phyloP scores from a whole-genome alignment of 306 rosid genomes.

The Dryas alaskensis region DNA sequence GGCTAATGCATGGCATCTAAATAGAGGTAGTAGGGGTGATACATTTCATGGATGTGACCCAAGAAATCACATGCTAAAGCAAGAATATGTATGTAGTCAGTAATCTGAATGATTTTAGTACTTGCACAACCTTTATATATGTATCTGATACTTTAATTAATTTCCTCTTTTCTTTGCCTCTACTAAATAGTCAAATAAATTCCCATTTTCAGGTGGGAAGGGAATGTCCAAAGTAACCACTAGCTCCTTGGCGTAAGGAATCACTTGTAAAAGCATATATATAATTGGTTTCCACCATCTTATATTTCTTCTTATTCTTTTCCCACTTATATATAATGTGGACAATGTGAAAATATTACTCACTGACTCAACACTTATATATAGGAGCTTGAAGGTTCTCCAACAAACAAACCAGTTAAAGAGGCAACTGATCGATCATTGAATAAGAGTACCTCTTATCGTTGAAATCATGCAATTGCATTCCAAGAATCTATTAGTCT shows the following conservation, averaged over 20 bases:
- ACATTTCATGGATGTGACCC: conserved; percentile 8
- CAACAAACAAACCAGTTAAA: neutral
- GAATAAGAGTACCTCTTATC: neutral
- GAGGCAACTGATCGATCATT: neutral
- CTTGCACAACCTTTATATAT: conserved; percentile 19
- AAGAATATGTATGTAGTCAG: conserved; percentile 11
- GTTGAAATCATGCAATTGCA: neutral
- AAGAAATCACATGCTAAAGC: conserved; percentile 10
- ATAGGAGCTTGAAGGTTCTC: neutral
- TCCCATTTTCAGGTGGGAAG: conserved; percentile 23
- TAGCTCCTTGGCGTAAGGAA: conserved; percentile 27
- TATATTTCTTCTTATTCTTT: conserved; percentile 23
- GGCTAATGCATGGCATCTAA: neutral
- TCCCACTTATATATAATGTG: conserved; percentile 12
- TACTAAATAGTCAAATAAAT: conserved; percentile 8
- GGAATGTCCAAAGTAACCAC: conserved; percentile 24
- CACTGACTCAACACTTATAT: no score
- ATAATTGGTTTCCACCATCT: conserved; percentile 14
- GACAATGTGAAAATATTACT: neutral
- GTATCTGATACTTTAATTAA: neutral
- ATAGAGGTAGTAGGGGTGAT: neutral
- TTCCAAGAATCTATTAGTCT: no score
- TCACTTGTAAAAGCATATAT: conserved; percentile 30
- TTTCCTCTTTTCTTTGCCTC: conserved; percentile 8
- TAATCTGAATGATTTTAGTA: conserved; percentile 20